Evolutionary conservation across 257 asterid genomes (phyloP).

Genomic region (Solanum ossicruentum): DNA sequence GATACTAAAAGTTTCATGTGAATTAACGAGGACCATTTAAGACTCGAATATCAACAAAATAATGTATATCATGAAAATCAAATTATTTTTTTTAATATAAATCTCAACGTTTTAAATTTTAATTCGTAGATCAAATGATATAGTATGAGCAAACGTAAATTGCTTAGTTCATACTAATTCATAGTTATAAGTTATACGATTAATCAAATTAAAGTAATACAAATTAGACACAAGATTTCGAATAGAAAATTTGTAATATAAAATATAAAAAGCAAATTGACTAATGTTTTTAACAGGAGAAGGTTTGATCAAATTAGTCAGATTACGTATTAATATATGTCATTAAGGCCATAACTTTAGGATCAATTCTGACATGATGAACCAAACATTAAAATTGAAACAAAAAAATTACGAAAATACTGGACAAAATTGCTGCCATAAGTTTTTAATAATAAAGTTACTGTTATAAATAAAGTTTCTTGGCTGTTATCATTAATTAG

Average conservation of each 20-base stretch:
- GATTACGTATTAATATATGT: not conserved
- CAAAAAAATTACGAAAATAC: not conserved
- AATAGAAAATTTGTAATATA: not conserved
- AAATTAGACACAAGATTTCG: not conserved
- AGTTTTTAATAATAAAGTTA: not conserved
- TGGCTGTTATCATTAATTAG: not conserved
- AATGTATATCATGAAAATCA: not conserved
- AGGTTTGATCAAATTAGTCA: not conserved
- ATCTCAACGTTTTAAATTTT: not conserved
- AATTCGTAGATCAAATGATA: not conserved
- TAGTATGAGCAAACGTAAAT: not conserved
- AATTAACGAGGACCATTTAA: not conserved
- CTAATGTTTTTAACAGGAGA: not conserved
- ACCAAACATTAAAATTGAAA: not conserved
- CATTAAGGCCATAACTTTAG: not conserved
- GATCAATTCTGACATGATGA: not conserved
- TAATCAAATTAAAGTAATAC: not conserved
- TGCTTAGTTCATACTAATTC: not conserved
- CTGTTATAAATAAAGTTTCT: not conserved
- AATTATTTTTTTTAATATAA: not conserved
- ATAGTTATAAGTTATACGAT: not conserved
- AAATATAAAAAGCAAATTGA: not conserved
- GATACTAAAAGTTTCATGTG: not conserved
- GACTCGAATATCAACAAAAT: not conserved
- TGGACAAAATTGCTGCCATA: not conserved